Conservation (phyloP, 768 basidiomycete genomes). For the Pholiota molesta region DNA sequence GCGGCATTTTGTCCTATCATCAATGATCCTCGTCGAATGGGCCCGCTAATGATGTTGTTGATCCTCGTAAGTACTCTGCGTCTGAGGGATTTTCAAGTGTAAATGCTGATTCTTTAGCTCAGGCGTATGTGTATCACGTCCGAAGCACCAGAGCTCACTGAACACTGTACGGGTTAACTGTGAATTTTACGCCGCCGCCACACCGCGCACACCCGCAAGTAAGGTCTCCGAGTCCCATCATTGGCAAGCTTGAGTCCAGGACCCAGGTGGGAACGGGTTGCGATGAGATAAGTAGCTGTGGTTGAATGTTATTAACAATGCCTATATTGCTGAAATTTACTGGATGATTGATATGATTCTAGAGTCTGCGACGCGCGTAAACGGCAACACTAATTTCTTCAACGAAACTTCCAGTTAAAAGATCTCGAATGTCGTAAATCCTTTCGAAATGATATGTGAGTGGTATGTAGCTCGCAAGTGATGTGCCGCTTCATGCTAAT, state of each 20-base stretch:
- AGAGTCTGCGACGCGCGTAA: too few relatives aligned
- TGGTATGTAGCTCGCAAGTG: not conserved
- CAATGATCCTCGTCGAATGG: not conserved
- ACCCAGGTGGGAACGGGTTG: too few relatives aligned
- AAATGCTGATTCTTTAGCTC: not conserved
- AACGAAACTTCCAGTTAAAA: too few relatives aligned
- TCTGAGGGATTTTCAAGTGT: slow-evolving; percentile 9
- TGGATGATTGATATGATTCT: too few relatives aligned
- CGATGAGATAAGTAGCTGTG: too few relatives aligned
- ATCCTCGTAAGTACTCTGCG: slow-evolving; percentile 5
- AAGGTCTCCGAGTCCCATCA: not conserved
- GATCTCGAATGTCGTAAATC: not conserved
- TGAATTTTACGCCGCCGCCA: not conserved
- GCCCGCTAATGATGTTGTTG: not conserved
- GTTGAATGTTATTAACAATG: too few relatives aligned
- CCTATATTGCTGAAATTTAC: too few relatives aligned
- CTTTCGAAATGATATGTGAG: not conserved
- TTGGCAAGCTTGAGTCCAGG: not conserved
- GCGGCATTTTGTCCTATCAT: not conserved
- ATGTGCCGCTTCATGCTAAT: not conserved
- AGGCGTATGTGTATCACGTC: not conserved
- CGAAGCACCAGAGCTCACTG: not conserved
- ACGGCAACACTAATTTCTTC: too few relatives aligned
- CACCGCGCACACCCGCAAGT: not conserved
- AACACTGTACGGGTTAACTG: too few relatives aligned